Conservation (phyloP, 306 rosid species). For the Cicer chorassanicum region DNA sequence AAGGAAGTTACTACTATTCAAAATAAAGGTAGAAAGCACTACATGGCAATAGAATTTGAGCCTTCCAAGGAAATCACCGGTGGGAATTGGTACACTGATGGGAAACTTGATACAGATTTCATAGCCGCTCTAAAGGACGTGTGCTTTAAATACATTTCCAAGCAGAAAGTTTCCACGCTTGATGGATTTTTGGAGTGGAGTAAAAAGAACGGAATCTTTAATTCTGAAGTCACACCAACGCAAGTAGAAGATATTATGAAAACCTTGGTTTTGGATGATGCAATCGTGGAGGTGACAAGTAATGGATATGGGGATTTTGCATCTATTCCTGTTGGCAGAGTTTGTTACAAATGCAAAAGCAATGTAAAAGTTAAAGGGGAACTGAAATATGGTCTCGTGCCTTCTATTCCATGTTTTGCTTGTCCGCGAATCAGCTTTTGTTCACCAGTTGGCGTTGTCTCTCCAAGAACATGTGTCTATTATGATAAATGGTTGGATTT, state of each 20-base stretch:
- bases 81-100: constrained; percentile 71
- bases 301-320: constrained; percentile 68
- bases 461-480: constrained; percentile 70
- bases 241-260: constrained; percentile 65
- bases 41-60: constrained; percentile 70
- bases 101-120: constrained; percentile 56
- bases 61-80: constrained; percentile 76
- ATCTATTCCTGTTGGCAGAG: constrained; percentile 56
- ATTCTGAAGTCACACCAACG: constrained; percentile 45
- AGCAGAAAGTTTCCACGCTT: constrained; percentile 56
- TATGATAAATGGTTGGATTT: constrained; percentile 72
- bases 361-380: constrained; percentile 58
- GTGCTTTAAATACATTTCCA: constrained; percentile 50
- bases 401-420: constrained; percentile 79
- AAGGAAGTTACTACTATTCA: constrained; percentile 71
- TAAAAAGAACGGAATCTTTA: constrained; percentile 43
- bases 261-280: constrained; percentile 68
- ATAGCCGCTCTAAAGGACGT: constrained; percentile 51
- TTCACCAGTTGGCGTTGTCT: constrained; percentile 68
- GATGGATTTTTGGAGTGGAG: constrained; percentile 55
- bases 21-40: constrained; percentile 72
- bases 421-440: constrained; percentile 69
- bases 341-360: constrained; percentile 65
- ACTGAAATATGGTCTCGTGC: constrained; percentile 53
- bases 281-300: constrained; percentile 63